These are phyloP conservation scores for Sporothrix euskadiensis DNA, from an alignment of 2,329 filamentous ascomycete species.

Conservation along the genomic window DNA sequence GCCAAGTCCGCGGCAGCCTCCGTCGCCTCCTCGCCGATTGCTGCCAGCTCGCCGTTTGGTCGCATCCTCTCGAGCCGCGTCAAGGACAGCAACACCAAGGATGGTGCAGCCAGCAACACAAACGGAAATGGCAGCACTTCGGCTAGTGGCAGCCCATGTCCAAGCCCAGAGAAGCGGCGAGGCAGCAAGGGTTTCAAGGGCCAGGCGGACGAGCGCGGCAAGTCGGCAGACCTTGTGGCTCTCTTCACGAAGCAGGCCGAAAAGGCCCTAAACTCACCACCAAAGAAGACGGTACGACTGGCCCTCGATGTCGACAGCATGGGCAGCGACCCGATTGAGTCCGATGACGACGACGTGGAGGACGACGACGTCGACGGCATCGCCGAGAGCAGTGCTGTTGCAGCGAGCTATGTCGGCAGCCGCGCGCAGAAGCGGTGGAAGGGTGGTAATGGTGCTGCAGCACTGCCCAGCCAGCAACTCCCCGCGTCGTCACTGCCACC, in stretches of 20 bases:
- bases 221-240: constrained; percentile 57
- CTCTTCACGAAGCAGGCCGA: constrained; percentile 65
- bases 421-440: constrained; percentile 57
- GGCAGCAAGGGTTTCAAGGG: constrained; percentile 33
- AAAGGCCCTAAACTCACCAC: constrained; percentile 43
- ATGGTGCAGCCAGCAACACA: constrained; percentile 25
- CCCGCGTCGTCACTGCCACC: not conserved
- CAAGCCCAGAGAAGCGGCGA: constrained; percentile 49
- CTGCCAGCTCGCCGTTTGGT: constrained; percentile 20
- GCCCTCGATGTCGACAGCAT: constrained; percentile 45
- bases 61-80: constrained; percentile 27
- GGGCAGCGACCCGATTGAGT: constrained; percentile 19
- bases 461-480: not conserved
- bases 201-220: constrained; percentile 51
- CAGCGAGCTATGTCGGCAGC: constrained; percentile 57
- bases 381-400: constrained; percentile 51
- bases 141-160: constrained; percentile 40
- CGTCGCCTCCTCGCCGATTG: constrained; percentile 22
- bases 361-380: constrained; percentile 55
- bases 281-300: constrained; percentile 33
- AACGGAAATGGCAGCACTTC: constrained; percentile 13
- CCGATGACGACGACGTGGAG: constrained; percentile 54
- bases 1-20: constrained; percentile 30
- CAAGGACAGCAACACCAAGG: constrained; percentile 21
- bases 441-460: constrained; percentile 33